Evolutionary conservation across 169 alveolate genomes (phyloP).

Genomic region (Theileria sp.): DNA sequence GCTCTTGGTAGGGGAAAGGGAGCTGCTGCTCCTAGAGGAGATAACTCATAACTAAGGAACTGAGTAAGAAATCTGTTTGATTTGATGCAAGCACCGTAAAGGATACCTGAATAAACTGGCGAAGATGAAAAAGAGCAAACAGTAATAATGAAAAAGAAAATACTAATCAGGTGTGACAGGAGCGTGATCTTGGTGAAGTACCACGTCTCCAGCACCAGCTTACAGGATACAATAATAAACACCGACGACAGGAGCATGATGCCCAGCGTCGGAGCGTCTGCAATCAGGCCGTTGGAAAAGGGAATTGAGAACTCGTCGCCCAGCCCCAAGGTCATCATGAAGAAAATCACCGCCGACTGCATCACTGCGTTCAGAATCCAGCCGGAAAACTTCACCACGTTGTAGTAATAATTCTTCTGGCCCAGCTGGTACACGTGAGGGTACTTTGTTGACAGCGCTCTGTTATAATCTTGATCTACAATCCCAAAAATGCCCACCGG

Average conservation of each 20-base stretch:
- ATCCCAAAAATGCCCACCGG: slow-evolving; percentile 85
- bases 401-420: slow-evolving; percentile 70
- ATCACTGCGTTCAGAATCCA: slow-evolving; percentile 75
- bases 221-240: slow-evolving; percentile 72
- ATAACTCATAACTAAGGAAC: too few relatives aligned
- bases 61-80: too few relatives aligned
- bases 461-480: slow-evolving; percentile 78
- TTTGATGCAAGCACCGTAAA: neutral
- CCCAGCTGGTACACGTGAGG: slow-evolving; percentile 79
- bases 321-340: slow-evolving; percentile 48
- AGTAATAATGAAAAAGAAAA: slow-evolving; percentile 55
- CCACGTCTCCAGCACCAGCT: slow-evolving; percentile 76
- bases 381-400: slow-evolving; percentile 65
- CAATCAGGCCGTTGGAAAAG: slow-evolving; percentile 60
- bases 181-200: slow-evolving; percentile 63
- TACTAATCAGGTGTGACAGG: slow-evolving; percentile 61
- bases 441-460: slow-evolving; percentile 59
- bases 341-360: slow-evolving; percentile 73
- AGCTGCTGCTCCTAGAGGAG: too few relatives aligned
- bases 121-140: slow-evolving; percentile 29
- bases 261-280: slow-evolving; percentile 67
- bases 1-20: too few relatives aligned
- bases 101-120: slow-evolving; percentile 11
- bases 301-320: slow-evolving; percentile 66
- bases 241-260: slow-evolving; percentile 63